Conservation (phyloP, 164 flowering plant species). For the Chloranthus sessilifolius region DNA sequence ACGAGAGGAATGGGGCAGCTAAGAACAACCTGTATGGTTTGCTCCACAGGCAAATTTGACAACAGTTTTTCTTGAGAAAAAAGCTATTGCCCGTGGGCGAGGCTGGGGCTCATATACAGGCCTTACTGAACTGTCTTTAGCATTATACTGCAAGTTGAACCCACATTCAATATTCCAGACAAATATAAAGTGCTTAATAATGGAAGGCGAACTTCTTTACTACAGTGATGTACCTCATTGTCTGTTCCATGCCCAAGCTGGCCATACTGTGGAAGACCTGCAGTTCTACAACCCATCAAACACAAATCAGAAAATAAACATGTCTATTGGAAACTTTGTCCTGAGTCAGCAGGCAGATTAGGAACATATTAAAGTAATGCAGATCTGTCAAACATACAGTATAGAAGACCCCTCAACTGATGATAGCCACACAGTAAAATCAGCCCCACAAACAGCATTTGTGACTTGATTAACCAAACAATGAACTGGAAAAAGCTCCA, state of each 20-base stretch:
- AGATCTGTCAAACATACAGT: conserved; percentile 62
- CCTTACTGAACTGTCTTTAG: conserved; percentile 91
- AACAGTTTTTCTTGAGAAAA: conserved; percentile 69
- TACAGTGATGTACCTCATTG: conserved; percentile 64
- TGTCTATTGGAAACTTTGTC: no score
- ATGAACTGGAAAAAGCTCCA: conserved; percentile 77
- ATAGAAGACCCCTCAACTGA: conserved; percentile 86
- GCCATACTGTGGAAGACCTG: conserved; percentile 97
- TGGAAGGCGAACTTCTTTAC: not conserved
- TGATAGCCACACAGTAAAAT: conserved; percentile 94
- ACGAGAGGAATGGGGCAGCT: not conserved
- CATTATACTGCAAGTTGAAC: conserved; percentile 74
- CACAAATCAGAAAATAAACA: conserved; percentile 16
- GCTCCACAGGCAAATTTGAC: conserved; percentile 96
- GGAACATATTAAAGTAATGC: no score
- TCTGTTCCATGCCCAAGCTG: conserved; percentile 99
- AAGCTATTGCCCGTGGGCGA: conserved; percentile 80
- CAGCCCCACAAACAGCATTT: conserved; percentile 81
- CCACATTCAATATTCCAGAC: not conserved
- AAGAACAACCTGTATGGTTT: conserved; percentile 80
- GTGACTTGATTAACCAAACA: conserved; percentile 70
- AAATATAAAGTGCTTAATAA: conserved; percentile 8
- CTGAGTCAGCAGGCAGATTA: no score
- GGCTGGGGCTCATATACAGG: conserved; percentile 96
- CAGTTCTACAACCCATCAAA: conserved; percentile 61